Conservation (phyloP, 2,329 filamentous ascomycete genomes). For the Pseudodiploospora longispora region DNA sequence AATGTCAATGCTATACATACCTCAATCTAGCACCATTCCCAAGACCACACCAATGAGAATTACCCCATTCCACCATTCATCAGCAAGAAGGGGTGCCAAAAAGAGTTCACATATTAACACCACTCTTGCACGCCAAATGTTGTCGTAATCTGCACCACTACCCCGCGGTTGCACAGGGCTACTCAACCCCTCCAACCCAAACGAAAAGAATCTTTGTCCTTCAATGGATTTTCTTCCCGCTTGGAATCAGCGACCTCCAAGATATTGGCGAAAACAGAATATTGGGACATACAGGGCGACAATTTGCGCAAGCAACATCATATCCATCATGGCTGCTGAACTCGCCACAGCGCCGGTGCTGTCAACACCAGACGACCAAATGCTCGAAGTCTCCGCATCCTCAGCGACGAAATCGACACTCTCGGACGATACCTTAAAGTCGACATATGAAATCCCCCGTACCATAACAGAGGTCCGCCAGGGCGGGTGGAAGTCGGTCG, state of each 20-base stretch:
- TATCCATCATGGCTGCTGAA: conserved; percentile 33
- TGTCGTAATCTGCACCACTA: conserved; percentile 12
- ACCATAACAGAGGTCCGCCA: conserved; percentile 69
- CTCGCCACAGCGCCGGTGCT: conserved; percentile 50
- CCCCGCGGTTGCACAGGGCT: conserved; percentile 23
- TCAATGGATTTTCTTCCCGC: too few relatives aligned
- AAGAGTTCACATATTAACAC: background rate
- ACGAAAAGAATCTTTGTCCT: too few relatives aligned
- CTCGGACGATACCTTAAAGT: conserved; percentile 60
- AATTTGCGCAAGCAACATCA: too few relatives aligned
- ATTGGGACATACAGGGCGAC: too few relatives aligned
- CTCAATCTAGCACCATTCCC: too few relatives aligned
- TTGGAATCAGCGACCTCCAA: too few relatives aligned
- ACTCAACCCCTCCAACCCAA: conserved; percentile 5
- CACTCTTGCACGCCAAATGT: background rate
- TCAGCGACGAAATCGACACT: conserved; percentile 24
- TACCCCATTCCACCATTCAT: too few relatives aligned
- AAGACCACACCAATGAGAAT: too few relatives aligned
- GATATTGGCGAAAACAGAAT: too few relatives aligned
- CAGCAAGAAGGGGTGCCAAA: too few relatives aligned
- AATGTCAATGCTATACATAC: too few relatives aligned
- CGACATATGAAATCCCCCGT: conserved; percentile 77
- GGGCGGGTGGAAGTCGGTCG: conserved; percentile 67
- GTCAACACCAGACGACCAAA: conserved; percentile 54
- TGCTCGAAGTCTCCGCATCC: conserved; percentile 44